Percentiles rank a stretch among this genome's conserved stretches.
Evolutionary conservation across 2,329 filamentous ascomycete species (phyloP).

Genomic region (Zymoseptoria pseudotritici): DNA sequence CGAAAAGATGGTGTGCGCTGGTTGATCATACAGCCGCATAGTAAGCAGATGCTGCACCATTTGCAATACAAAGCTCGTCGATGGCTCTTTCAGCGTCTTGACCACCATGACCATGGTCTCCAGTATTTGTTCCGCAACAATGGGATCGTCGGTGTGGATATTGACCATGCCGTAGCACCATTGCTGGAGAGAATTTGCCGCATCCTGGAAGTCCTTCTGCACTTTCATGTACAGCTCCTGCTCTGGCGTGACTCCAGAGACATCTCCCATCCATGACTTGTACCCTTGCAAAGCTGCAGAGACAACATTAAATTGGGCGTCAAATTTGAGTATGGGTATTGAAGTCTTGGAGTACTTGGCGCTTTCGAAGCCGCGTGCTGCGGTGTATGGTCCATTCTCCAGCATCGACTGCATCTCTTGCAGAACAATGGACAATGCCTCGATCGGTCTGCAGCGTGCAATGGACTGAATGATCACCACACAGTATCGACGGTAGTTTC

Average conservation of each 20-base stretch:
- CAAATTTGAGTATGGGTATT: constrained; percentile 66
- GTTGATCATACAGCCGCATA: constrained; percentile 66
- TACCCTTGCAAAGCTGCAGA: constrained; percentile 86
- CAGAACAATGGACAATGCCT: constrained; percentile 85
- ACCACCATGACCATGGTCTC: constrained; percentile 26
- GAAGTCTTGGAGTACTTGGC: constrained; percentile 56
- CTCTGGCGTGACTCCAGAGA: constrained; percentile 30
- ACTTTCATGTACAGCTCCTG: constrained; percentile 42
- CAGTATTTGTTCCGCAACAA: constrained; percentile 26
- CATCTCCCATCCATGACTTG: constrained; percentile 61
- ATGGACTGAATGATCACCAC: constrained; percentile 80
- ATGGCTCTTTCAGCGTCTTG: constrained; percentile 20
- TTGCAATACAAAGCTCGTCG: constrained; percentile 64
- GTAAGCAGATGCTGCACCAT: constrained; percentile 87
- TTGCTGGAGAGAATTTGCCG: constrained; percentile 36
- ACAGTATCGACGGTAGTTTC: constrained; percentile 90
- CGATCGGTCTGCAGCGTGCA: constrained; percentile 70
- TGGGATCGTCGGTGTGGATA: constrained; percentile 56
- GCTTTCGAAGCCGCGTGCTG: constrained; percentile 55
- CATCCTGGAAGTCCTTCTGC: constrained; percentile 54
- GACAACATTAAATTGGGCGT: constrained; percentile 83
- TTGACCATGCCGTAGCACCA: constrained; percentile 68
- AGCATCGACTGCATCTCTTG: constrained; percentile 66
- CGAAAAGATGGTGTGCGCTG: constrained; percentile 65
- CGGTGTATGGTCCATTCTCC: constrained; percentile 62